Evolutionary conservation across 345 rosid genomes (phyloP).

Genomic region (Ailanthus altissimus): DNA sequence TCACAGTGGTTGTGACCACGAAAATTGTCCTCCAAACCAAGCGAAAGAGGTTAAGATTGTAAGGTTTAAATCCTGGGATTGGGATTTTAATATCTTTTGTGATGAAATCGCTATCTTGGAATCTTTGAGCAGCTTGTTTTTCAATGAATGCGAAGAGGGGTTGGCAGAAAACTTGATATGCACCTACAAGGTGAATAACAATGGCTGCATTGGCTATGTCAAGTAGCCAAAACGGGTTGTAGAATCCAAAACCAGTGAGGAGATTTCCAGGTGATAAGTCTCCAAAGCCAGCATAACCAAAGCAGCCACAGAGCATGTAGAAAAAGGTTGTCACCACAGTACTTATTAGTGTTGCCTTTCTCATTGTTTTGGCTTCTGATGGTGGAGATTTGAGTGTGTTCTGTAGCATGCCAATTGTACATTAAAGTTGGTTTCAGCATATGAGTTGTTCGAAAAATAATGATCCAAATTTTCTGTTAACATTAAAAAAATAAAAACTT

Average conservation of each 20-base stretch:
- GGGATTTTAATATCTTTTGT: conserved; percentile 55
- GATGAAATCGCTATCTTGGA: conserved; percentile 61
- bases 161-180: conserved; percentile 94
- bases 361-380: conserved; percentile 81
- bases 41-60: conserved; percentile 68
- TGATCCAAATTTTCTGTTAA: background rate
- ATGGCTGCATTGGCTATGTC: conserved; percentile 87
- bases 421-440: background rate
- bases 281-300: conserved; percentile 93
- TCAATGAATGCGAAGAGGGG: conserved; percentile 83
- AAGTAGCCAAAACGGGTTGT: conserved; percentile 84
- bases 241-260: conserved; percentile 76
- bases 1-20: conserved; percentile 64
- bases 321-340: conserved; percentile 76
- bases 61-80: conserved; percentile 46
- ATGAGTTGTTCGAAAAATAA: background rate
- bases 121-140: conserved; percentile 45
- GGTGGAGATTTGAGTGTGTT: conserved; percentile 68
- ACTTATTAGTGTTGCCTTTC: conserved; percentile 66
- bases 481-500: background rate
- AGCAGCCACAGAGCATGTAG: conserved; percentile 87
- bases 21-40: conserved; percentile 83
- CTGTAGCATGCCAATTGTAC: conserved; percentile 30
- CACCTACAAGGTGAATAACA: conserved; percentile 78
- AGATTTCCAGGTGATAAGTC: conserved; percentile 80